Evolutionary conservation across 1,284 basidiomycete genomes (phyloP), one percentile per base, ranked within the genome.

Genomic region (Irpex sp.): DNA sequence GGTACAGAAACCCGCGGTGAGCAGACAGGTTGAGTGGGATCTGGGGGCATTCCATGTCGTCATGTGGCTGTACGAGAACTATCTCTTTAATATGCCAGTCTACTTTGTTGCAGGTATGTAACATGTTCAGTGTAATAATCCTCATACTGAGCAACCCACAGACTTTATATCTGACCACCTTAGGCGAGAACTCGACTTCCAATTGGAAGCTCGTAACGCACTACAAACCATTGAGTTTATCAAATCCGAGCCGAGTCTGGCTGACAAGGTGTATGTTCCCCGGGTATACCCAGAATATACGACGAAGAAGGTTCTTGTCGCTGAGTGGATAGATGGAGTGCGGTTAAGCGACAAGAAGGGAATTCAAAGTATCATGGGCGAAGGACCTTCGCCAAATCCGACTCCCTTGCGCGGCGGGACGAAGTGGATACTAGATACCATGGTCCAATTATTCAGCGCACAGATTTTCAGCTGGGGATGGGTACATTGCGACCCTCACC

Each of bases 381-480:
- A 88, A 61, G 66, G 68, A 51, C 9, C 33, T 11, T 26, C 50
- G 5, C 59, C 46, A 21, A 37, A 5, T 61, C n/a, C 46, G 70
- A 39, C 68, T n/a, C 77, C 78, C 5, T 76, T 90, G n/a, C 82
- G 81, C 67, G 89, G 89, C 5, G 89, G 88, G 6, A 77, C 86
- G 13, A 79, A 83, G 63, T 81, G 85, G 47, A 78, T 90, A 62
- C 90, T 93, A 88, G 81, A 89, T 61, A 87, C 87, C 15, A 93
- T 93, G 84, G 86, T 92, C 26, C 91, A 93, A 61, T 81, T 95
- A 1, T 93, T 93, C 77, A 86, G 86, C 33, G 88, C 89, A 0
- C 89, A 92, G 79, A 94, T 94, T 71, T 97, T 96, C 73, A 84
- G 84, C 64, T 96, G 90, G 90, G 94, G 94, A 4, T 95, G 89